These are phyloP conservation scores for Globisporangium parvum DNA, from an alignment of 352 stramenopile genomes.

Conservation along the genomic window DNA sequence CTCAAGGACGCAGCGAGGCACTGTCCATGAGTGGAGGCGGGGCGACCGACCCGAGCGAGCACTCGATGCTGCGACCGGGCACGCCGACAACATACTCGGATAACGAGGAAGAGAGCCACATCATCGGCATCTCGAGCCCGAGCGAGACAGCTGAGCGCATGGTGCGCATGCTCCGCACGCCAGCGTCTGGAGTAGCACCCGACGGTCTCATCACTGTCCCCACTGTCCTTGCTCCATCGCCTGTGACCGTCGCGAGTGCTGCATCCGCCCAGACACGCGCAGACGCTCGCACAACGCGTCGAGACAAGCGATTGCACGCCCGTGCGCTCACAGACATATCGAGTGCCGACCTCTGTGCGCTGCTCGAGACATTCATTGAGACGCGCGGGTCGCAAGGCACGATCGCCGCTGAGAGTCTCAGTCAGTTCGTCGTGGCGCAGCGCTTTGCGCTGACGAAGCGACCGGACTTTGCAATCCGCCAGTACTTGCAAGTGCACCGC, in stretches of 20 bases:
- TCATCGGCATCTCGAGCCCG: not conserved
- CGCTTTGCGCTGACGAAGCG: slow-evolving; percentile 26
- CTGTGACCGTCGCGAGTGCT: not conserved
- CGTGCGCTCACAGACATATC: slow-evolving; percentile 7
- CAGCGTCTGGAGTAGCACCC: not conserved
- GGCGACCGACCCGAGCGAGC: not conserved
- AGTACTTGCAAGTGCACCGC: slow-evolving; percentile 26
- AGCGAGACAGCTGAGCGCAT: slow-evolving; percentile 3
- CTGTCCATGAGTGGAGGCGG: not conserved
- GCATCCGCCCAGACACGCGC: not conserved
- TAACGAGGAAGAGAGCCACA: not conserved
- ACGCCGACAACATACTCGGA: slow-evolving; percentile 11
- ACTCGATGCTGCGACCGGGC: slow-evolving; percentile 3
- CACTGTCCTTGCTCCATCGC: not conserved
- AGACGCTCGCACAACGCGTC: not conserved
- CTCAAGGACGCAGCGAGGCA: not conserved
- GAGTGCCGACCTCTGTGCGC: slow-evolving; percentile 24
- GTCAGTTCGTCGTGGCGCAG: slow-evolving; percentile 30
- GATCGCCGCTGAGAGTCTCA: slow-evolving; percentile 32
- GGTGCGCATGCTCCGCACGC: not conserved
- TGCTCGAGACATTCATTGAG: slow-evolving; percentile 36
- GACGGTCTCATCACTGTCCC: slow-evolving; percentile 9
- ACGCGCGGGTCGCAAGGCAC: slow-evolving; percentile 26
- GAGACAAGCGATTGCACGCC: slow-evolving; percentile 8
- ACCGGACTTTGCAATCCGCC: slow-evolving; percentile 24